phyloP scores from a whole-genome alignment of 2,329 filamentous ascomycete genomes.

The Botrytis fabae region DNA sequence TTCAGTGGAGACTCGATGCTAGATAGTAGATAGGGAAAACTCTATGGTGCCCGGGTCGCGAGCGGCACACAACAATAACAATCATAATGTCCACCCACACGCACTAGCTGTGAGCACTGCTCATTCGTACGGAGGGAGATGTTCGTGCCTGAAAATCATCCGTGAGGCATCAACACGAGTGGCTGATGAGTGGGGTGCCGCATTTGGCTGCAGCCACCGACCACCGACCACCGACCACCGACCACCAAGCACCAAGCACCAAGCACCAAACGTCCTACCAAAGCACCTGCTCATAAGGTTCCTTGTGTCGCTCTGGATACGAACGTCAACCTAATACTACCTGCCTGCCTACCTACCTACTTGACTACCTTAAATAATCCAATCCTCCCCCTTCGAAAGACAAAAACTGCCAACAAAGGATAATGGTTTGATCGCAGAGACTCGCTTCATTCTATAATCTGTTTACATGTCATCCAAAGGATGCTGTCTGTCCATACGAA shows the following conservation, averaged over 20 bases:
- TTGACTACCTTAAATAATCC: too few relatives aligned
- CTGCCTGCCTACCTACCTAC: neutral
- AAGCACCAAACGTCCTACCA: neutral
- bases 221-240: neutral
- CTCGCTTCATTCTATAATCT: neutral
- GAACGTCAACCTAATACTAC: neutral
- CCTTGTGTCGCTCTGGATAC: neutral
- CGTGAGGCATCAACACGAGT: neutral
- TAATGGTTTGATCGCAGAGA: neutral
- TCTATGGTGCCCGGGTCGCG: too few relatives aligned
- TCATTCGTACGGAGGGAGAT: neutral
- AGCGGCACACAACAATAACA: too few relatives aligned
- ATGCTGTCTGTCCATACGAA: constrained; percentile 28
- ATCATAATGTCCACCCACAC: neutral
- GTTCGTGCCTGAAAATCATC: neutral
- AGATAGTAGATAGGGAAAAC: too few relatives aligned
- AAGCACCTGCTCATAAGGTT: neutral
- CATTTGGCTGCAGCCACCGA: neutral
- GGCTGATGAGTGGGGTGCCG: neutral
- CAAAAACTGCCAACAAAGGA: neutral
- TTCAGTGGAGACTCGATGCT: neutral
- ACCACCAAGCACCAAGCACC: neutral
- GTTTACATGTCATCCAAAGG: constrained; percentile 23
- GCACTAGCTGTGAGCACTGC: too few relatives aligned
- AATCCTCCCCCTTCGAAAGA: neutral